phyloP scores from a whole-genome alignment of 1,284 basidiomycete genomes.

The Boletus smithii region DNA sequence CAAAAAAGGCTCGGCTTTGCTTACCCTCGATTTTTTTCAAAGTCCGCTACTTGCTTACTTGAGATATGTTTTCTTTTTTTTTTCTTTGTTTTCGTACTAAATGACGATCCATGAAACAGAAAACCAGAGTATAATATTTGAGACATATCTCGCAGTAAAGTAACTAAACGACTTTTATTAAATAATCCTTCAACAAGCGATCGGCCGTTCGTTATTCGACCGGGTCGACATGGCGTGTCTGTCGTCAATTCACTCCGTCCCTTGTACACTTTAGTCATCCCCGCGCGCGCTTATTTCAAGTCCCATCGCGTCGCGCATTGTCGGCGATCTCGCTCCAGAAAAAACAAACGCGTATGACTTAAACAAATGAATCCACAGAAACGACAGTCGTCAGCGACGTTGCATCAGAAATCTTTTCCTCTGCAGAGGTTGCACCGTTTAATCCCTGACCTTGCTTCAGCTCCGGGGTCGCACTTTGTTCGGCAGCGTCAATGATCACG shows the following conservation, averaged over 20 bases:
- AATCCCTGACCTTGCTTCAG: constrained; percentile 12
- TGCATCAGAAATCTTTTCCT: constrained; percentile 24
- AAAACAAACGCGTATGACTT: constrained; percentile 3
- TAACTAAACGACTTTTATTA: too few species aligned
- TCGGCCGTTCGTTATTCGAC: constrained; percentile 1
- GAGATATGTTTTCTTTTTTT: constrained; percentile 19
- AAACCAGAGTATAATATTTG: too few species aligned
- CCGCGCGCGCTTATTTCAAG: constrained; percentile 8
- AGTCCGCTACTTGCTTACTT: constrained; percentile 32
- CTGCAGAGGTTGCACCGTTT: constrained; percentile 12
- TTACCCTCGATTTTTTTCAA: constrained; percentile 51
- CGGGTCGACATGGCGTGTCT: constrained; percentile 20
- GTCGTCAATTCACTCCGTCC: constrained; percentile 23
- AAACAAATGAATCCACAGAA: constrained; percentile 23
- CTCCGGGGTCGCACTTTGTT: constrained; percentile 15
- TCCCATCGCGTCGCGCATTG: neutral
- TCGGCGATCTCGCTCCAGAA: constrained; percentile 6
- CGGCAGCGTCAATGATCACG: constrained; percentile 32
- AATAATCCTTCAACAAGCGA: too few species aligned
- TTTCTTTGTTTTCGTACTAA: constrained; percentile 17
- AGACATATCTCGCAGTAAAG: too few species aligned
- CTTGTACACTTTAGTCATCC: constrained; percentile 23
- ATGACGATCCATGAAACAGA: too few species aligned
- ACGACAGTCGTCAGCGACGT: constrained; percentile 20
- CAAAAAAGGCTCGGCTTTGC: constrained; percentile 48